Percentiles rank a stretch among this genome's conserved stretches.
Evolutionary conservation across 257 asterid species (phyloP).

Genomic region (Penstemon newberryi): DNA sequence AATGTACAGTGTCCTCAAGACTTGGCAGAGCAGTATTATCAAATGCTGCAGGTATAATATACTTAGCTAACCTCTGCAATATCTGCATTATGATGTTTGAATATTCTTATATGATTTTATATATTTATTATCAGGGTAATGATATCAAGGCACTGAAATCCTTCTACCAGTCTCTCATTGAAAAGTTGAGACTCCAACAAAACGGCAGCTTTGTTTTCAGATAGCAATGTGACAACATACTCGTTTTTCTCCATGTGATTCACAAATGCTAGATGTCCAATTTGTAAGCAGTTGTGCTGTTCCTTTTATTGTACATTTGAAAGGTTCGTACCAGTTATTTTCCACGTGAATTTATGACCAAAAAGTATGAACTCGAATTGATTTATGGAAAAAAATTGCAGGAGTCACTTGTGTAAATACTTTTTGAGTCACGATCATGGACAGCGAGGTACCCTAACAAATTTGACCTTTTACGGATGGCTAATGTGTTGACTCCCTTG

Average conservation of each 20-base stretch:
- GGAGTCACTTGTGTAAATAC: slow-evolving; percentile 69
- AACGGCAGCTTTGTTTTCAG: slow-evolving; percentile 84
- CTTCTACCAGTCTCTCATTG: slow-evolving; percentile 77
- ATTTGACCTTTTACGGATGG: not conserved
- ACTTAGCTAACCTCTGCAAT: no score
- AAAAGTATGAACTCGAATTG: not conserved
- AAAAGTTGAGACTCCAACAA: slow-evolving; percentile 76
- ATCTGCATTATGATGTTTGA: no score
- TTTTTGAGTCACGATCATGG: slow-evolving; percentile 33
- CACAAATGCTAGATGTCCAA: slow-evolving; percentile 1
- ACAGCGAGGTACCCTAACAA: slow-evolving; percentile 43
- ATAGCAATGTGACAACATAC: slow-evolving; percentile 38
- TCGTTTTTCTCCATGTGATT: slow-evolving; percentile 16
- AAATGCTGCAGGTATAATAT: slow-evolving; percentile 74
- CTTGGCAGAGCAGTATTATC: slow-evolving; percentile 83
- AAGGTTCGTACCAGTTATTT: slow-evolving; percentile 37
- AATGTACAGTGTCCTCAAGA: slow-evolving; percentile 73
- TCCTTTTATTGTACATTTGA: slow-evolving; percentile 26
- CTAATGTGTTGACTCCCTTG: slow-evolving; percentile 21
- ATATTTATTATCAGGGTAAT: slow-evolving; percentile 50
- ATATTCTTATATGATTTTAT: not conserved
- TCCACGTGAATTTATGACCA: slow-evolving; percentile 3
- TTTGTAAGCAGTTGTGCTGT: slow-evolving; percentile 34
- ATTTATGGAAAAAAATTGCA: slow-evolving; percentile 35
- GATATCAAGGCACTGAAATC: slow-evolving; percentile 72